A percentile compares a stretch with the other conserved stretches of the same genome.
Conservation (phyloP, 805 yeast species). For the Saccharomycopsis microspora region DNA sequence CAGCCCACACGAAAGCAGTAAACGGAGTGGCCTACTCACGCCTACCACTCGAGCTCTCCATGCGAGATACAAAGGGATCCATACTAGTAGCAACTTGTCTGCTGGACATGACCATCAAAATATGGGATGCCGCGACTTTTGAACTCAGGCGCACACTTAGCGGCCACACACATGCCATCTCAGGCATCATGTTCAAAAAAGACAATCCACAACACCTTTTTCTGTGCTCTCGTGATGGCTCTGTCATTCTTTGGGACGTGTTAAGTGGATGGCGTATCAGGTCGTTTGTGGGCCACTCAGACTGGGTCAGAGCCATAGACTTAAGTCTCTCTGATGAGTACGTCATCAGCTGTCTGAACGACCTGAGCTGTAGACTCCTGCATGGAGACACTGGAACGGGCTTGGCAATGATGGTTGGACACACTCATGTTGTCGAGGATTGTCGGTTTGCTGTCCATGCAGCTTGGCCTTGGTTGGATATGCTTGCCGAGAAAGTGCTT, state of each 20-base stretch:
- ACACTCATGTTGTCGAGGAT: slow-evolving; percentile 73
- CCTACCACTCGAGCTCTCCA: slow-evolving; percentile 18
- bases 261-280: slow-evolving; percentile 54
- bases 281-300: slow-evolving; percentile 70
- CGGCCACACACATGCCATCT: slow-evolving; percentile 85
- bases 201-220: slow-evolving; percentile 36
- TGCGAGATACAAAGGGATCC: slow-evolving; percentile 14
- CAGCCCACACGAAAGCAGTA: slow-evolving; percentile 69
- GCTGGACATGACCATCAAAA: slow-evolving; percentile 44
- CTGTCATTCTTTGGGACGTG: slow-evolving; percentile 57
- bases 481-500: slow-evolving; percentile 23
- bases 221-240: slow-evolving; percentile 52
- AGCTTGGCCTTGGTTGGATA: slow-evolving; percentile 38
- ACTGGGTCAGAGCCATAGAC: slow-evolving; percentile 74
- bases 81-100: slow-evolving; percentile 35
- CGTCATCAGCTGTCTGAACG: slow-evolving; percentile 66
- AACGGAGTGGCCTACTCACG: slow-evolving; percentile 50
- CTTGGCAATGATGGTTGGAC: slow-evolving; percentile 58
- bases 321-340: slow-evolving; percentile 36
- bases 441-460: slow-evolving; percentile 51
- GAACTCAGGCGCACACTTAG: slow-evolving; percentile 49
- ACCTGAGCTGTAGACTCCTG: slow-evolving; percentile 59
- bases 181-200: slow-evolving; percentile 43
- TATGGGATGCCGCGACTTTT: slow-evolving; percentile 53
- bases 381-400: slow-evolving; percentile 60